A percentile compares a stretch with the other conserved stretches of the same genome.
Conservation (phyloP, 2,329 filamentous ascomycete genomes). For the Sphaerostilbella broomeana region DNA sequence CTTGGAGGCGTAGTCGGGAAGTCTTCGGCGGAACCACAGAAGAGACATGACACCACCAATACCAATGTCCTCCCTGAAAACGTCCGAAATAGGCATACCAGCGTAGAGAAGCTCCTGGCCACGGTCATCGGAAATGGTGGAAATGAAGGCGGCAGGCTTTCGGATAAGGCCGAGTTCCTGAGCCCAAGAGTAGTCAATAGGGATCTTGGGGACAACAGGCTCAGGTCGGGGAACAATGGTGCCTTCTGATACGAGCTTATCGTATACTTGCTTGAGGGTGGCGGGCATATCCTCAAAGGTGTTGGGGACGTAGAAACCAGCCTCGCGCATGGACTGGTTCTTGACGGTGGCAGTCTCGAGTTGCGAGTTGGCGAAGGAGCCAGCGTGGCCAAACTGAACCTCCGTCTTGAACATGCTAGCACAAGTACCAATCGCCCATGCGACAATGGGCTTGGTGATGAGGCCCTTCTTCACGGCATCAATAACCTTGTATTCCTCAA, state of each 20-base stretch:
- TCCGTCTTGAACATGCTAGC: constrained; percentile 99
- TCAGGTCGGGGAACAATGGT: constrained; percentile 80
- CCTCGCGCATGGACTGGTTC: constrained; percentile 95
- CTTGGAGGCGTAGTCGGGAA: constrained; percentile 93
- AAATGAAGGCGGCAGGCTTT: constrained; percentile 99
- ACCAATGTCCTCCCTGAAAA: constrained; percentile 97
- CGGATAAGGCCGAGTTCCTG: constrained; percentile 99
- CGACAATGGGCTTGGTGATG: constrained; percentile 98
- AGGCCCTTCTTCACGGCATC: constrained; percentile 90
- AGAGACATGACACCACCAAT: constrained; percentile 99
- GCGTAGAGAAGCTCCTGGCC: constrained; percentile 98
- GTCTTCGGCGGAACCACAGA: constrained; percentile 97
- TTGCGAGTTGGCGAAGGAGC: constrained; percentile 97
- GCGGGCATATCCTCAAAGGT: constrained; percentile 94
- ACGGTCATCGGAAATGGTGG: constrained; percentile 99
- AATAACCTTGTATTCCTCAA: constrained; percentile 99
- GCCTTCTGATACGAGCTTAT: constrained; percentile 78
- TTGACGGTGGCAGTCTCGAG: constrained; percentile 94
- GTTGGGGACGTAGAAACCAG: constrained; percentile 87
- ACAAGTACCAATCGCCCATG: constrained; percentile 98
- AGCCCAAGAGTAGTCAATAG: constrained; percentile 98
- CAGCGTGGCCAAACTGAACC: constrained; percentile 98
- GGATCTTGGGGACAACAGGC: constrained; percentile 95
- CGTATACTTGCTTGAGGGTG: constrained; percentile 73
- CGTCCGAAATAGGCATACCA: constrained; percentile 99